Conservation (phyloP, 1,284 basidiomycete species). For the Bjerkandera adusta region DNA sequence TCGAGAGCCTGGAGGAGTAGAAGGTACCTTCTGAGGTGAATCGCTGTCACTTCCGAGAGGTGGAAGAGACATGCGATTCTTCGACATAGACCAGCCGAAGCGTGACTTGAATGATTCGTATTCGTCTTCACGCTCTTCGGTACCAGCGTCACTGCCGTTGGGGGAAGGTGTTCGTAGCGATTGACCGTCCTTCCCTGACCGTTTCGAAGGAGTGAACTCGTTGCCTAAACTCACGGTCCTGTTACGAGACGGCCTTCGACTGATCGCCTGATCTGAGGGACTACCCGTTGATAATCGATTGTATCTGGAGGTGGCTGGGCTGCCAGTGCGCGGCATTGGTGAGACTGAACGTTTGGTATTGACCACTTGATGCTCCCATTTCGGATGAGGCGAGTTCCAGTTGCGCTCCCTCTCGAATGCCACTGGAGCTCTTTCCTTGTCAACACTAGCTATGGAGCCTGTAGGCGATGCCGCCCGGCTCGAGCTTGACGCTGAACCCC, state of each 20-base stretch:
- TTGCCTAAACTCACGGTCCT: constrained; percentile 6
- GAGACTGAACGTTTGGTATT: too few relatives aligned
- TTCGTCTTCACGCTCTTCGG: constrained; percentile 10
- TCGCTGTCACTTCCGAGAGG: constrained; percentile 38
- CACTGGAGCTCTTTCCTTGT: constrained; percentile 28
- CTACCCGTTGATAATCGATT: too few relatives aligned
- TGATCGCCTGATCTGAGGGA: too few relatives aligned
- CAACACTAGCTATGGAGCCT: constrained; percentile 19
- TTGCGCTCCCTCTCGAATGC: constrained; percentile 48
- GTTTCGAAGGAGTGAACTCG: neutral
- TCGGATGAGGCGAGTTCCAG: constrained; percentile 58
- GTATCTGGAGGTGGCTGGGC: too few relatives aligned
- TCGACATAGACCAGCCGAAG: constrained; percentile 43
- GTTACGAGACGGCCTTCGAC: neutral
- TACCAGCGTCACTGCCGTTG: constrained; percentile 4
- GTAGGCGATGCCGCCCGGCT: constrained; percentile 21
- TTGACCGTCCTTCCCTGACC: neutral
- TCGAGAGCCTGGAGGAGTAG: constrained; percentile 19
- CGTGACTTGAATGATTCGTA: constrained; percentile 27
- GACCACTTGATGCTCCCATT: constrained; percentile 36
- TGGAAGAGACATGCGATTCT: constrained; percentile 32
- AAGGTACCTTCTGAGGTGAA: constrained; percentile 22
- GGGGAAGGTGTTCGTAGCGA: neutral
- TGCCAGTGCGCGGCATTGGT: constrained; percentile 19
- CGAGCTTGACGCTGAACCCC: constrained; percentile 22